Evolutionary conservation across 441 rosid genomes (phyloP), one percentile per base, ranked within the genome.

Genomic region (Populus hybrid): DNA sequence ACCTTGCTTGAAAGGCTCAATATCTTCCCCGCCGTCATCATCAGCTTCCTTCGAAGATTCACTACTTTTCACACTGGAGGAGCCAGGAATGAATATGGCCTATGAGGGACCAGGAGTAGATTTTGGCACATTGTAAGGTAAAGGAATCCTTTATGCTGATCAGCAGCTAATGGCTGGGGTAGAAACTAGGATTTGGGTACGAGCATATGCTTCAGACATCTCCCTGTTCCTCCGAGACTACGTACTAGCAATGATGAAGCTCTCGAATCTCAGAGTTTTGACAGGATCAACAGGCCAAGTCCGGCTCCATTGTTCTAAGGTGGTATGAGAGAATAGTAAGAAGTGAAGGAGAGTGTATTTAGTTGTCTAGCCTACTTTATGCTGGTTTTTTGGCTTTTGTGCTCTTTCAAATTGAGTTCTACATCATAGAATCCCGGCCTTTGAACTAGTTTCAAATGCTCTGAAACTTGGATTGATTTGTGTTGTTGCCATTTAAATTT

Each of bases 181-280:
- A 80, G 93, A 87, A 79, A 90, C 90, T 0, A 78, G 84, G 77
- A 74, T 74, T 70, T 92, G 94, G 92, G 91, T 92, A 71, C 86
- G 86, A 81, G 92, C 90, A 38, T 89, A 86, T 71, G 92, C 97
- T 76, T 89, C 91, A 6, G 91, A 89, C 82, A 61, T 83, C 7
- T 74, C 75, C 67, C 71, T 89, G 85, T 90, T 91, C 79, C 84
- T 82, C 18, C 72, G 82, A 26, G 91, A 92, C 77, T 92, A 89
- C 78, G 89, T 91, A 7, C 64, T 74, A 77, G 81, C 91, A 23
- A 92, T 90, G 93, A 86, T 90, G 91, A 92, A 88, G 86, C 89
- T 91, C 73, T 90, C 96, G 2, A 87, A 80, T 75, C 88, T 84
- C 57, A 79, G 79, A 64, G 88, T 87, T 70, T 81, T 90, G 88